Conservation (phyloP, 2,329 filamentous ascomycete species). For the Colletotrichum phormii region DNA sequence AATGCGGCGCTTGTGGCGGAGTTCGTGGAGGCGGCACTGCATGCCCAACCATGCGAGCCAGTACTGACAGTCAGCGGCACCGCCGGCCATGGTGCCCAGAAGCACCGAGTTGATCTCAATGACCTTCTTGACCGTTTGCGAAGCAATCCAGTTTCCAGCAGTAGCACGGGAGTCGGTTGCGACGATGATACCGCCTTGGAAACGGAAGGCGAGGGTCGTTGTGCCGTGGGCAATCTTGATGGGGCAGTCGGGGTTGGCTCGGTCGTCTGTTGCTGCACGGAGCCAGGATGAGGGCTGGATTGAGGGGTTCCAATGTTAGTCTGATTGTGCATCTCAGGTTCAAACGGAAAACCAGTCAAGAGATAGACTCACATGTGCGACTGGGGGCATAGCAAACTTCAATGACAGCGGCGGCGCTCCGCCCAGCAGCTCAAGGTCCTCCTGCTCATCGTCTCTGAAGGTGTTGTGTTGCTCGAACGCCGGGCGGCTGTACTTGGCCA, state of each 20-base stretch:
- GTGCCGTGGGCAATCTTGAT: slow-evolving; percentile 99
- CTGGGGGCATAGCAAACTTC: slow-evolving; percentile 94
- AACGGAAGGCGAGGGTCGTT: slow-evolving; percentile 96
- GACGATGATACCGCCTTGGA: slow-evolving; percentile 98
- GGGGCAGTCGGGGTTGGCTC: slow-evolving; percentile 94
- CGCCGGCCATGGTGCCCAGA: slow-evolving; percentile 97
- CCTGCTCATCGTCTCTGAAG: slow-evolving; percentile 65
- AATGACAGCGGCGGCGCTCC: slow-evolving; percentile 76
- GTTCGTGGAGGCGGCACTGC: slow-evolving; percentile 99
- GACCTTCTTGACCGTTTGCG: slow-evolving; percentile 99
- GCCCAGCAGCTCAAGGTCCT: slow-evolving; percentile 78
- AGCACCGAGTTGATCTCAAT: slow-evolving; percentile 97
- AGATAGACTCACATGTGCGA: slow-evolving; percentile 78
- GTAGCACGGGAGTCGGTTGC: slow-evolving; percentile 98
- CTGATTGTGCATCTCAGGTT: background rate
- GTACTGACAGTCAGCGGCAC: slow-evolving; percentile 99
- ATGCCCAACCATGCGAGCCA: slow-evolving; percentile 99
- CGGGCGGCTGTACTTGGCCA: slow-evolving; percentile 89
- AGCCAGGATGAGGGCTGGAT: slow-evolving; percentile 91
- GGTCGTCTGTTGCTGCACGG: slow-evolving; percentile 96
- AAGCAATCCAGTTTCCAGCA: slow-evolving; percentile 98
- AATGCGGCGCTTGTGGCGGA: slow-evolving; percentile 98
- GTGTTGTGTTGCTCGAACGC: slow-evolving; percentile 76
- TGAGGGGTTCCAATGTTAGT: slow-evolving; percentile 28
- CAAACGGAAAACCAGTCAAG: background rate